Conservation (phyloP, 2,329 filamentous ascomycete species). For the Neoascochyta sp. region DNA sequence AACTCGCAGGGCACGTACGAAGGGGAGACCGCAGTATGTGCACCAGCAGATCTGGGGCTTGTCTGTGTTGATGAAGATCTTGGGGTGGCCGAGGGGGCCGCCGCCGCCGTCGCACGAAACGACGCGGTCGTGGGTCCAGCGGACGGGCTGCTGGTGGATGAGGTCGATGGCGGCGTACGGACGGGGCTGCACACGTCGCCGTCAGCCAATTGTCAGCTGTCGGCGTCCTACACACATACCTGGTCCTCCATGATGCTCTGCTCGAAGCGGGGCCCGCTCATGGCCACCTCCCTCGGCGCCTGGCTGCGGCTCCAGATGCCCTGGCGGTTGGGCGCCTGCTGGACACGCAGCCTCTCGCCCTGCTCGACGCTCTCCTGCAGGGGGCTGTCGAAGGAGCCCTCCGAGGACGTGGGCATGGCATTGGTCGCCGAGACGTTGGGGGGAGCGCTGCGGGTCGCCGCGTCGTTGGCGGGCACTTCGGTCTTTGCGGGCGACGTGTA, state of each 20-base stretch:
- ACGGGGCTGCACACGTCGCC: constrained; percentile 62
- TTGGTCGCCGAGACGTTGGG: constrained; percentile 60
- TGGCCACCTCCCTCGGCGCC: constrained; percentile 73
- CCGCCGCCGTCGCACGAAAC: constrained; percentile 92
- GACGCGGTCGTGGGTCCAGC: constrained; percentile 78
- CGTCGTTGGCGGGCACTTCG: constrained; percentile 64
- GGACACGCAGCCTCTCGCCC: constrained; percentile 55
- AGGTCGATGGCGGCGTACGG: constrained; percentile 88
- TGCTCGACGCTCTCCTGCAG: constrained; percentile 54
- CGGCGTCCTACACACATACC: constrained; percentile 56
- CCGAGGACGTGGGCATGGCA: constrained; percentile 52
- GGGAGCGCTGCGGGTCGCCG: constrained; percentile 48
- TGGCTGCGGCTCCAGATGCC: constrained; percentile 84
- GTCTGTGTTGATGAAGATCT: constrained; percentile 96
- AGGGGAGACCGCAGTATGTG: constrained; percentile 90
- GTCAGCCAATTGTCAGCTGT: constrained; percentile 17
- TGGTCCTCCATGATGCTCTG: constrained; percentile 91
- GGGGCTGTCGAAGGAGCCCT: constrained; percentile 49
- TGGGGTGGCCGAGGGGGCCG: constrained; percentile 83
- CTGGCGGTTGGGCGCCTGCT: constrained; percentile 83
- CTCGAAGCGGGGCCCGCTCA: constrained; percentile 93
- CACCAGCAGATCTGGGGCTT: constrained; percentile 91
- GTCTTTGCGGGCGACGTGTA: constrained; percentile 21
- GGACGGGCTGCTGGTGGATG: constrained; percentile 91
- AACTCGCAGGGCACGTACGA: constrained; percentile 57